Evolutionary conservation across 176 grass and related monocot genomes (phyloP).

Genomic region (Aegilops longissima): DNA sequence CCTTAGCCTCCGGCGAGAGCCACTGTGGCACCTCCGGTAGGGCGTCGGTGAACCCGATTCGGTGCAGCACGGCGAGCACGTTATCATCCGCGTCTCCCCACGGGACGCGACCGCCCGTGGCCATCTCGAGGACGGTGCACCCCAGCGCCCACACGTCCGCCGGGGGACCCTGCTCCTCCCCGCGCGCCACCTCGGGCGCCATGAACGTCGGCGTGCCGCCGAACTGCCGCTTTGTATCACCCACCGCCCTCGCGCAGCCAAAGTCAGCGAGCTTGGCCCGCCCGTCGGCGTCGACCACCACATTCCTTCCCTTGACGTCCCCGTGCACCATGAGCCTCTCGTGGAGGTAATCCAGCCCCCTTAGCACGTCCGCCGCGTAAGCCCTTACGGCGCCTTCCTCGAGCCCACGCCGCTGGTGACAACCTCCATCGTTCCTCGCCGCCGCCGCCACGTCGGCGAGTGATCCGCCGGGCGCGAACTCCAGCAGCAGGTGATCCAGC

Average conservation of each 20-base stretch:
- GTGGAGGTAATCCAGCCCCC: conserved; percentile 52
- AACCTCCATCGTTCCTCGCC: background rate
- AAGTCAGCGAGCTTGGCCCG: conserved; percentile 51
- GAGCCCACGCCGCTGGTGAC: conserved; percentile 26
- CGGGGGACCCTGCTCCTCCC: conserved; percentile 38
- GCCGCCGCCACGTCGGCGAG: conserved; percentile 43
- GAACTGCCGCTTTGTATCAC: background rate
- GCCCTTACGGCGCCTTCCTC: conserved; percentile 19
- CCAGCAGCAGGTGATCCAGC: conserved; percentile 8
- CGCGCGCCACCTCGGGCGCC: conserved; percentile 65
- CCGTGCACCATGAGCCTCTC: conserved; percentile 40
- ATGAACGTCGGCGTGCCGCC: conserved; percentile 53
- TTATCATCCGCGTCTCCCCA: conserved; percentile 19
- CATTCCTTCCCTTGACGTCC: conserved; percentile 59
- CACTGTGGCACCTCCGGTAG: conserved; percentile 26
- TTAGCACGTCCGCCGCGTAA: conserved; percentile 23
- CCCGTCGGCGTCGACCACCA: conserved; percentile 37
- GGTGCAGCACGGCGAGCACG: conserved; percentile 25
- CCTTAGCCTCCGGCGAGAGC: conserved; percentile 43
- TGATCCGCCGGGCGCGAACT: conserved; percentile 55
- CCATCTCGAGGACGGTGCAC: conserved; percentile 55
- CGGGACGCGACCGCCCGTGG: conserved; percentile 28
- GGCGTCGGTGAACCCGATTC: conserved; percentile 45
- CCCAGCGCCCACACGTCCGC: conserved; percentile 61
- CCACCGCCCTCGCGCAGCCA: conserved; percentile 31